Evolutionary conservation across 2,329 filamentous ascomycete genomes (phyloP), one percentile per base, ranked within the genome.

Genomic region (Fusarium caatingaense): DNA sequence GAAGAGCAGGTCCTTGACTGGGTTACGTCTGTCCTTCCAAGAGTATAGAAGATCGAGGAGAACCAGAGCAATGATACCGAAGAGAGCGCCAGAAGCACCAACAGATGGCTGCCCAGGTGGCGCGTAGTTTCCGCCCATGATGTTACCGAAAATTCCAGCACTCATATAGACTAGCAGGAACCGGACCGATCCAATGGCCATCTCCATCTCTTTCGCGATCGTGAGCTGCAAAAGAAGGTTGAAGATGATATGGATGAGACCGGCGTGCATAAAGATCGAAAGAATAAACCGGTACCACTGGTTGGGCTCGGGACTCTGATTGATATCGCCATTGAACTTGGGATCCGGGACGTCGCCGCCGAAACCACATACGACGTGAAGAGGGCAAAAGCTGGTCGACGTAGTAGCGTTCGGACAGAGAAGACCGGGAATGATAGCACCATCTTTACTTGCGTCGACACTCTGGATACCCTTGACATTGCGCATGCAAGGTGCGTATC

Each of bases 281-380:
- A 91, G 83, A 76, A 99, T 98, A 83, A 99, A 98, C 65, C 96
- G 92, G 81, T 88, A 99, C 96, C 96, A 99, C 79, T 99, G 96
- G 77, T 98, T 90, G 1, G 96, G 96, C 65, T 88, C 86, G 4
- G 91, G 85, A 12, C 68, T 81, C 74, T 87, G 83, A 57, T 83
- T 72, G 28, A 79, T 76, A 58, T 85, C 77, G 56, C 83, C 83
- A 21, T 90, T 85, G 72, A 89, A 86, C 4, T 83, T 76, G 11
- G 92, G 92, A 69, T 94, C 88, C 1, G 89, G 90, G 8, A 68
- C 90, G n/a, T 68, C 65, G 64, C 91, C 91, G 60, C 86, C 86
- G 75, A 98, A 96, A 28, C 94, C 94, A 79, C 96, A 99, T 18
- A 97, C 86, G 18, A 95, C 83, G 12, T 89, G 91, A 12, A 99